These are phyloP conservation scores for Sporisorium scitamineum DNA, from an alignment of 1,284 basidiomycete genomes.

Conservation along the genomic window DNA sequence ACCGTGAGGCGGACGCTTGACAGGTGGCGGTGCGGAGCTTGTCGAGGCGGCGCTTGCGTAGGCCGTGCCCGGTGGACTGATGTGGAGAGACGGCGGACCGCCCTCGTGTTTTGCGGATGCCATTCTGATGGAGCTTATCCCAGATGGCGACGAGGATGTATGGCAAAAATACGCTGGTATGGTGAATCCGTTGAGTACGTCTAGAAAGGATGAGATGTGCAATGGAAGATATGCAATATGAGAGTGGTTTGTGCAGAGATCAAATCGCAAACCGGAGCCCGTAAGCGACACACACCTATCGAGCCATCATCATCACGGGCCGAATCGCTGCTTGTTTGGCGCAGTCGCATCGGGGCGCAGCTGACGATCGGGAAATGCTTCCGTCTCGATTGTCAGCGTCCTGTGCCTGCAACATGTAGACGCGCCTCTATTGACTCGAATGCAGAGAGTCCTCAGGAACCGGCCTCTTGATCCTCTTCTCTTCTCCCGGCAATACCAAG, in stretches of 20 bases:
- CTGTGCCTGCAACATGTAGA: not conserved
- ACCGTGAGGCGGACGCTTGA: conserved; percentile 28
- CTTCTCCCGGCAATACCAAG: not conserved
- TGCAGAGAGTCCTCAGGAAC: no score
- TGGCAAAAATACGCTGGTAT: no score
- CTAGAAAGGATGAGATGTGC: not conserved
- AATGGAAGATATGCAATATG: not conserved
- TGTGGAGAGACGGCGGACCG: conserved; percentile 36
- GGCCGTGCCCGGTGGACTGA: conserved; percentile 36
- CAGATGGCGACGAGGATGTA: not conserved
- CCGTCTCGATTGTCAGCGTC: not conserved
- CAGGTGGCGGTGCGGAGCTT: conserved; percentile 34
- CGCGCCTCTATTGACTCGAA: no score
- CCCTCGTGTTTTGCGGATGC: conserved; percentile 7
- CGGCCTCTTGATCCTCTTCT: not conserved
- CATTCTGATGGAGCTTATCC: not conserved
- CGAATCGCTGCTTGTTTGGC: conserved; percentile 3
- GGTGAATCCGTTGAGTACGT: not conserved
- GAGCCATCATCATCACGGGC: conserved; percentile 2
- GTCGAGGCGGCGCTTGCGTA: conserved; percentile 26
- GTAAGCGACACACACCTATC: conserved; percentile 6
- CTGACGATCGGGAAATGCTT: not conserved
- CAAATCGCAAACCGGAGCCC: no score
- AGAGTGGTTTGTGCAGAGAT: not conserved
- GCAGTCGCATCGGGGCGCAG: conserved; percentile 3